A percentile compares a stretch with the other conserved stretches of the same genome.
phyloP scores from a whole-genome alignment of 345 rosid genomes.

The Laguncularia racemosa region DNA sequence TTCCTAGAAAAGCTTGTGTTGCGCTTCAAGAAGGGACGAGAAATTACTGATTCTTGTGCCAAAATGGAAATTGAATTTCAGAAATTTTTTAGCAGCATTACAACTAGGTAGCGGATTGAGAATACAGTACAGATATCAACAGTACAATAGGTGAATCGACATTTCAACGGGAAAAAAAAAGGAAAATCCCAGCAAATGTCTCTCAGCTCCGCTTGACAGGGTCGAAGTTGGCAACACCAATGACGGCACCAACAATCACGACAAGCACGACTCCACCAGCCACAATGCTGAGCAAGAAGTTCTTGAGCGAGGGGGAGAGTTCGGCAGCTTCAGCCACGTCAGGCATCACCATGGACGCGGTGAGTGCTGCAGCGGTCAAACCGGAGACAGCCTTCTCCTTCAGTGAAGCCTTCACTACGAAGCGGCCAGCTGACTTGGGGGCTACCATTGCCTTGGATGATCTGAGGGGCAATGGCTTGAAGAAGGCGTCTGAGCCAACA shows the following conservation, averaged over 20 bases:
- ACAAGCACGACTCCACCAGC: conserved; percentile 66
- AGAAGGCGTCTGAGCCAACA: conserved; percentile 30
- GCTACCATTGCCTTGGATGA: conserved; percentile 24
- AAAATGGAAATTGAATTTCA: conserved; percentile 10
- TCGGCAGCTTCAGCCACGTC: conserved; percentile 78
- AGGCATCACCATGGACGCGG: conserved; percentile 72
- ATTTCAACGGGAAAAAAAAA: conserved; percentile 7
- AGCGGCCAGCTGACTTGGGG: conserved; percentile 19
- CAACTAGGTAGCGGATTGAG: conserved; percentile 8
- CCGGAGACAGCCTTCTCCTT: conserved; percentile 78
- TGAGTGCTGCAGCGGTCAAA: conserved; percentile 63
- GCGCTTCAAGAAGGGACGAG: too few relatives aligned
- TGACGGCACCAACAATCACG: conserved; percentile 53
- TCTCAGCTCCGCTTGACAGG: conserved; percentile 66
- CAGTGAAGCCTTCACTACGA: conserved; percentile 46
- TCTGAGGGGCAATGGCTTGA: conserved; percentile 55
- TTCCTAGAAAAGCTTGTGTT: too few relatives aligned
- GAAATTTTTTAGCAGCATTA: conserved; percentile 6
- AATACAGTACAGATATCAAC: conserved; percentile 2
- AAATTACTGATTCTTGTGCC: background rate
- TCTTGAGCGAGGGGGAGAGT: conserved; percentile 76
- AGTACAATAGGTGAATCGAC: conserved; percentile 2
- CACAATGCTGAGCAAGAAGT: conserved; percentile 82
- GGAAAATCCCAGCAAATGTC: background rate
- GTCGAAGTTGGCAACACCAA: conserved; percentile 76